phyloP scores from a whole-genome alignment of 805 yeast species.

The Tanozyma kutaoensis region DNA sequence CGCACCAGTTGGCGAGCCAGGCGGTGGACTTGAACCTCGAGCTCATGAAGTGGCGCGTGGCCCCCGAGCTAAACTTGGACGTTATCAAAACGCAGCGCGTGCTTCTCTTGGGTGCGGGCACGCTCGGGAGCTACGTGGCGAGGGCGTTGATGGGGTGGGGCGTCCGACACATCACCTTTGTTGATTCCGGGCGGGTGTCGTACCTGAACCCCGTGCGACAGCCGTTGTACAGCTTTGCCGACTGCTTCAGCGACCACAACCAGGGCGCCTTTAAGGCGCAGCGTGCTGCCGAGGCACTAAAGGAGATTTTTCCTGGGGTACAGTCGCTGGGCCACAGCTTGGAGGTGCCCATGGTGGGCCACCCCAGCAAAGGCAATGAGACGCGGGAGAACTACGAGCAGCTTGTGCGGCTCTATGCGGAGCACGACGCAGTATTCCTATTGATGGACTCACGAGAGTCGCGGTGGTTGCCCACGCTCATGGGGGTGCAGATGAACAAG shows the following conservation, averaged over 20 bases:
- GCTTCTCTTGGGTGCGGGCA: slow-evolving; percentile 87
- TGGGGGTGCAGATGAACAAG: slow-evolving; percentile 56
- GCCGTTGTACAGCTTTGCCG: slow-evolving; percentile 72
- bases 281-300: slow-evolving; percentile 63
- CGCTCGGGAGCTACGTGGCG: slow-evolving; percentile 85
- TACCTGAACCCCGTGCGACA: slow-evolving; percentile 94
- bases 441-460: slow-evolving; percentile 93
- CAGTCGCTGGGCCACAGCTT: slow-evolving; percentile 46
- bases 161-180: slow-evolving; percentile 69
- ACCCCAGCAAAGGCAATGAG: slow-evolving; percentile 33
- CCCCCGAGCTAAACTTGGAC: slow-evolving; percentile 69
- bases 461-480: slow-evolving; percentile 92
- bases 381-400: slow-evolving; percentile 30
- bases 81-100: slow-evolving; percentile 46
- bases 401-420: slow-evolving; percentile 38
- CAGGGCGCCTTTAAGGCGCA: slow-evolving; percentile 62
- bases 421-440: slow-evolving; percentile 67
- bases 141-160: slow-evolving; percentile 93
- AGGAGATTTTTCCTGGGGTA: slow-evolving; percentile 69
- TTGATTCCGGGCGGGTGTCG: slow-evolving; percentile 82
- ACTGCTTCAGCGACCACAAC: slow-evolving; percentile 53
- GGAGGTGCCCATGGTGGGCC: slow-evolving; percentile 95
- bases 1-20: slow-evolving; percentile 72
- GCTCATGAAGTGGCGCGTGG: slow-evolving; percentile 94
- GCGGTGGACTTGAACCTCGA: slow-evolving; percentile 85